These are phyloP conservation scores for Chrysosporium queenslandicum DNA, from an alignment of 2,329 filamentous ascomycete species.

Conservation along the genomic window DNA sequence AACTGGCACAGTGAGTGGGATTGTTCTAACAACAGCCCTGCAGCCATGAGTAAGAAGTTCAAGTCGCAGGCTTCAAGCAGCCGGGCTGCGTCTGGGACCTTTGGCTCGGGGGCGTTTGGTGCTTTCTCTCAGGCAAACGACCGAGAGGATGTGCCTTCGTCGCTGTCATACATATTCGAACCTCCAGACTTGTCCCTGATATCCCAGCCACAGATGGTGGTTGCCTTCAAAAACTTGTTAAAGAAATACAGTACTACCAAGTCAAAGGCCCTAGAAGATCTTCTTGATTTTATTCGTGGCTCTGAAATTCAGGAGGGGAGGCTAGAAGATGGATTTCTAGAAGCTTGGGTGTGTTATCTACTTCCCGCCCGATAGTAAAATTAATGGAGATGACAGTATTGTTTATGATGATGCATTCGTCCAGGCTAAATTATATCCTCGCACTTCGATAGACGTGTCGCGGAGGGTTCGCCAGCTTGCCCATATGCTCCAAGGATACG, in stretches of 20 bases:
- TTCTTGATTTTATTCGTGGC: slow-evolving; percentile 56
- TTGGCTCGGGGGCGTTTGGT: slow-evolving; percentile 39
- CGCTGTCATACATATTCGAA: slow-evolving; percentile 76
- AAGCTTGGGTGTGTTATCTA: slow-evolving; percentile 64
- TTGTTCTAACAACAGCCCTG: neutral
- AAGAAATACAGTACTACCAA: slow-evolving; percentile 94
- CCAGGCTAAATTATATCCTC: slow-evolving; percentile 76
- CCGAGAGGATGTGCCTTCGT: slow-evolving; percentile 44
- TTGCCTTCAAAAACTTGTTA: slow-evolving; percentile 81
- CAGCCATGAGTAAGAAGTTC: slow-evolving; percentile 46
- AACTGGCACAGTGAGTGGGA: slow-evolving; percentile 31
- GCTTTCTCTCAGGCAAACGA: slow-evolving; percentile 30
- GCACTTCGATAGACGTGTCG: slow-evolving; percentile 79
- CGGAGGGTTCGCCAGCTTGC: slow-evolving; percentile 79
- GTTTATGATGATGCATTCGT: slow-evolving; percentile 20
- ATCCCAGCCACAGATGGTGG: slow-evolving; percentile 69
- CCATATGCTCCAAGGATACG: slow-evolving; percentile 60
- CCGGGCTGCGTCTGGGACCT: slow-evolving; percentile 43
- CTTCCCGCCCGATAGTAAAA: slow-evolving; percentile 20
- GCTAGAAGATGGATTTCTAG: slow-evolving; percentile 70
- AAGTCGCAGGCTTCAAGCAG: slow-evolving; percentile 56
- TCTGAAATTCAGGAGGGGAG: slow-evolving; percentile 47
- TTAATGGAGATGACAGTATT: slow-evolving; percentile 33
- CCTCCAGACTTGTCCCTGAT: slow-evolving; percentile 70
- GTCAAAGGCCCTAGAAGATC: slow-evolving; percentile 76